Conservation (phyloP, 371 early-diverging fungal species). For the Lichtheimia corymbifera region DNA sequence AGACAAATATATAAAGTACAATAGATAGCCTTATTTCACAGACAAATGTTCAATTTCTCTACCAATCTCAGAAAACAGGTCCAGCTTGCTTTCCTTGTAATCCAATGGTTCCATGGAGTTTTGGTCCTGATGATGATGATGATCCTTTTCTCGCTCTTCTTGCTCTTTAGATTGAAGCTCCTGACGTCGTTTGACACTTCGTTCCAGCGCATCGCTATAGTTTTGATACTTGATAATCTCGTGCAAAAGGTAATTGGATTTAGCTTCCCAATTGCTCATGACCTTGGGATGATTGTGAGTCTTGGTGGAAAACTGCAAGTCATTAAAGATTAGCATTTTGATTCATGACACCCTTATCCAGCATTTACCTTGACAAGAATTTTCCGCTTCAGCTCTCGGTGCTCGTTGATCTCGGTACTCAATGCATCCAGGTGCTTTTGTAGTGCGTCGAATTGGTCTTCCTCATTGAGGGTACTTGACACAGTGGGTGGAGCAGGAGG, state of each 20-base stretch:
- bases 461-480: slow-evolving; percentile 36
- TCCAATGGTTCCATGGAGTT: slow-evolving; percentile 5
- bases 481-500: slow-evolving; percentile 44
- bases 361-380: slow-evolving; percentile 37
- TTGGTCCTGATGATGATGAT: background rate
- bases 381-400: slow-evolving; percentile 43
- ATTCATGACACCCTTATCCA: too few species aligned
- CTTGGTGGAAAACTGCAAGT: slow-evolving; percentile 49
- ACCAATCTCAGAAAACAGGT: slow-evolving; percentile 37
- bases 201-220: slow-evolving; percentile 76
- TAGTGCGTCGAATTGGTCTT: slow-evolving; percentile 31
- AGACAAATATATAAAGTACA: too few species aligned
- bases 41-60: slow-evolving; percentile 26
- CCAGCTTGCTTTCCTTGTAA: slow-evolving; percentile 24
- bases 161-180: slow-evolving; percentile 8
- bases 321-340: too few species aligned
- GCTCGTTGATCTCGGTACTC: slow-evolving; percentile 42
- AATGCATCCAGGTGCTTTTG: slow-evolving; percentile 34
- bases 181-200: slow-evolving; percentile 40
- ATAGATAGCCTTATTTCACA: slow-evolving; percentile 1
- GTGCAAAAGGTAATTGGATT: slow-evolving; percentile 79
- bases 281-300: slow-evolving; percentile 67
- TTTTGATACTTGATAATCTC: slow-evolving; percentile 90
- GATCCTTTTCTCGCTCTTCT: slow-evolving; percentile 8
- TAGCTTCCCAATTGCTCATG: slow-evolving; percentile 85